Evolutionary conservation across 441 rosid species (phyloP).

Genomic region (Syzygium syzygioides): DNA sequence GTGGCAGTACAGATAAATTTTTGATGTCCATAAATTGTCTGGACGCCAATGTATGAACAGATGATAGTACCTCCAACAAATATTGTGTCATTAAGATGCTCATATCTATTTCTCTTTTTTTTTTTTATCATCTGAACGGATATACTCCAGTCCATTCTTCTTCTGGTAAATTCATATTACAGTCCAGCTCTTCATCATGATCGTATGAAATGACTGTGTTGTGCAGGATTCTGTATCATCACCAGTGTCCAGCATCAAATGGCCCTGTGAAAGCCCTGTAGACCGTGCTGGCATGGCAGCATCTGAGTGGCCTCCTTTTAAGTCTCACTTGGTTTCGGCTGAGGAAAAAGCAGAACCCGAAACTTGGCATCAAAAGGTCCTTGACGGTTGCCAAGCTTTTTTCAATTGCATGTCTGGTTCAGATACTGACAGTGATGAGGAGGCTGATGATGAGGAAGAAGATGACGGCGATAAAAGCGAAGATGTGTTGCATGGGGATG

Average conservation of each 20-base stretch:
- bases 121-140: neutral
- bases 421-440: slow-evolving; percentile 6
- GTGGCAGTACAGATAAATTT: neutral
- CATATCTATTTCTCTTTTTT: neutral
- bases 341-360: slow-evolving; percentile 24
- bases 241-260: slow-evolving; percentile 9
- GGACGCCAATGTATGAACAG: neutral
- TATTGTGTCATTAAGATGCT: neutral
- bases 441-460: neutral
- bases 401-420: slow-evolving; percentile 18
- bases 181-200: neutral
- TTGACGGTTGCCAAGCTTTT: slow-evolving; percentile 34
- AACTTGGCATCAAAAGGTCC: slow-evolving; percentile 33
- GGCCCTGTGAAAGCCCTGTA: slow-evolving; percentile 12
- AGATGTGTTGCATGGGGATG: slow-evolving; percentile 18
- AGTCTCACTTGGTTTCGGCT: slow-evolving; percentile 16
- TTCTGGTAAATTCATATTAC: neutral
- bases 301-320: slow-evolving; percentile 27
- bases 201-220: neutral
- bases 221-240: slow-evolving; percentile 19
- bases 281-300: neutral
- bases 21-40: neutral
- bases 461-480: slow-evolving; percentile 8
- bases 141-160: neutral
- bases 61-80: neutral